phyloP scores from a whole-genome alignment of 257 asterid genomes.

The Plectranthus barbatus region DNA sequence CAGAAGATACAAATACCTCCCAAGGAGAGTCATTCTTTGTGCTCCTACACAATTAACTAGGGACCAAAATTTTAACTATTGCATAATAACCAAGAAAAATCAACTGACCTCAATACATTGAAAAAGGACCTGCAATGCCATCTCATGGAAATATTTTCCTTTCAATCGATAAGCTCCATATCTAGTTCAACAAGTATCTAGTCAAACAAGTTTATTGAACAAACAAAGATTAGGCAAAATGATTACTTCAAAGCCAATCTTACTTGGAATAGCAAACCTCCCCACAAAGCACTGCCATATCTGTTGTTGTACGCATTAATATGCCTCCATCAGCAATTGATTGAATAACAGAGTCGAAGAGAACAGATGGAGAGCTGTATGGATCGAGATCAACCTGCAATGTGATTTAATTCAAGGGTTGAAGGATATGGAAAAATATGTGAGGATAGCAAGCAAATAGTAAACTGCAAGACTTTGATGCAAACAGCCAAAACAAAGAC shows the following conservation, averaged over 20 bases:
- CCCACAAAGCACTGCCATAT: slow-evolving; percentile 98
- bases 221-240: background rate
- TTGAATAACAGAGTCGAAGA: slow-evolving; percentile 92
- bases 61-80: background rate
- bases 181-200: slow-evolving; percentile 33
- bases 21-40: background rate
- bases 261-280: slow-evolving; percentile 99
- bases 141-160: slow-evolving; percentile 95
- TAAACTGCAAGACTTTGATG: background rate
- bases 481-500: background rate
- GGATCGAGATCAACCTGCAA: slow-evolving; percentile 99
- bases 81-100: background rate
- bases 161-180: slow-evolving; percentile 91
- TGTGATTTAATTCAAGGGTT: background rate
- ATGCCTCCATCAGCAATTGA: slow-evolving; percentile 90
- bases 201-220: slow-evolving; percentile 13
- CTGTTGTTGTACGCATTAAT: slow-evolving; percentile 95
- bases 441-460: background rate
- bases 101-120: slow-evolving; percentile 83
- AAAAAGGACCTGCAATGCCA: slow-evolving; percentile 96
- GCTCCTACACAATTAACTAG: background rate
- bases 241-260: slow-evolving; percentile 21
- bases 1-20: background rate
- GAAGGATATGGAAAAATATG: background rate
- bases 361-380: slow-evolving; percentile 89